Evolutionary conservation across 2,329 filamentous ascomycete genomes (phyloP).

Genomic region (Ilyonectria mors-panacis): DNA sequence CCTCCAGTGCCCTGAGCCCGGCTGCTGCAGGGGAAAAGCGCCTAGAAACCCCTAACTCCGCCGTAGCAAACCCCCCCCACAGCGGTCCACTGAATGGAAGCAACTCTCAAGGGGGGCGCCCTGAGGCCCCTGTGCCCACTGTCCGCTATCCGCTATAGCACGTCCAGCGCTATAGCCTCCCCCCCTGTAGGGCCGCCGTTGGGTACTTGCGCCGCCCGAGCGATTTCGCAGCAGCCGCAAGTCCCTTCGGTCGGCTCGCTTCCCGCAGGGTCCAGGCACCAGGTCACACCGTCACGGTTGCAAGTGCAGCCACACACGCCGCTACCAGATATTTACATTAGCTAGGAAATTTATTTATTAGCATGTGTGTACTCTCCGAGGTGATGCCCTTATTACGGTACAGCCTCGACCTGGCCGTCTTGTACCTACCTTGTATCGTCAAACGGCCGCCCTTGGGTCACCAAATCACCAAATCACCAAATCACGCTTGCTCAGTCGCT

Average conservation of each 20-base stretch:
- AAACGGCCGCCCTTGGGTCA: constrained; percentile 14
- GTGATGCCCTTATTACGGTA: not conserved
- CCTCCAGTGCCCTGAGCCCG: not conserved
- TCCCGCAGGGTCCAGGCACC: constrained; percentile 5
- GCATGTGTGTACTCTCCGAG: too few relatives aligned
- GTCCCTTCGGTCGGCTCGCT: not conserved
- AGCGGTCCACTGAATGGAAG: constrained; percentile 4
- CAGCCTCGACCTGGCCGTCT: not conserved
- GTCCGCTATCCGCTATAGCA: constrained; percentile 2
- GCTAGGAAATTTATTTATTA: too few relatives aligned
- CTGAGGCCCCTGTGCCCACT: constrained; percentile 18
- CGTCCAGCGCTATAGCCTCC: constrained; percentile 12
- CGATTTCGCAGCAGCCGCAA: not conserved
- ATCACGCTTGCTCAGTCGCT: constrained; percentile 15
- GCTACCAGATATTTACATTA: too few relatives aligned
- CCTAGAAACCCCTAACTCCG: too few relatives aligned
- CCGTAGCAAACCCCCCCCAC: not conserved
- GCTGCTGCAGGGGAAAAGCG: not conserved
- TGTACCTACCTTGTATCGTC: not conserved
- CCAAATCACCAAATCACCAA: not conserved
- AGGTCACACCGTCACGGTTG: constrained; percentile 19
- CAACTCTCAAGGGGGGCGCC: constrained; percentile 10
- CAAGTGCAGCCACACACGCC: constrained; percentile 14
- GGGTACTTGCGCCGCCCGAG: not conserved
- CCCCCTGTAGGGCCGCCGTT: constrained; percentile 2